Base-by-base conservation (phyloP, 1,139 yeast species). In the Lodderomyces jiufengensis region DNA sequence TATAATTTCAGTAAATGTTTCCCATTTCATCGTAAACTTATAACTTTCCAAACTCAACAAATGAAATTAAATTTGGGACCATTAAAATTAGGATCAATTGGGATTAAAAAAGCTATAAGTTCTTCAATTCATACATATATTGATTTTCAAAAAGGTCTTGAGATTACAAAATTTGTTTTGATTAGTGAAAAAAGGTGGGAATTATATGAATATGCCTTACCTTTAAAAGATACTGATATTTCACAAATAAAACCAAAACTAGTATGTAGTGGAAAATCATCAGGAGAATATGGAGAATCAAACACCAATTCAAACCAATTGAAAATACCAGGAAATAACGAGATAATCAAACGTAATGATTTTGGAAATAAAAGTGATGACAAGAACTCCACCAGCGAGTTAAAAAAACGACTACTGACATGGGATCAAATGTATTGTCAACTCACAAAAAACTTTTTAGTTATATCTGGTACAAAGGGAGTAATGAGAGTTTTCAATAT, bases 381-480 rank as follows among this genome's bases (percentile, higher is more conserved):
- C 5, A 33, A 24, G 10, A 21, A n/a, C 9, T 9, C 29, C 15
- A 41, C 38, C 23, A 47, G 47, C 3, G 69, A 63, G 24, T 41
- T 54, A 10, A 50, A 52, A 32, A 59, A 55, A 38, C 53, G 62
- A 42, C 55, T 66, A 12, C 49, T 52, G 13, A 64, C 56, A 29
- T 83, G 94, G 88, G 86, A 80, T 40, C 81, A 77, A 42, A 60
- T 83, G 11, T 69, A 70, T 51, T 83, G 95, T 49, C 71, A 79
- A 34, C 59, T 88, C 39, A 76, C 88, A 11, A 73, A 75, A 35
- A 68, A 76, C 29, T 67, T 73, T 33, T 60, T 86, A 29, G 77
- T 83, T 1, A 74, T 87, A 11, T 74, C 90, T 0, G 95, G 95
- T 1, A 78, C 92, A 0, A 69, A 76, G 41, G 95, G 95, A 0